Conservation (phyloP, 305 asterid species). For the Plantago coronopus region DNA sequence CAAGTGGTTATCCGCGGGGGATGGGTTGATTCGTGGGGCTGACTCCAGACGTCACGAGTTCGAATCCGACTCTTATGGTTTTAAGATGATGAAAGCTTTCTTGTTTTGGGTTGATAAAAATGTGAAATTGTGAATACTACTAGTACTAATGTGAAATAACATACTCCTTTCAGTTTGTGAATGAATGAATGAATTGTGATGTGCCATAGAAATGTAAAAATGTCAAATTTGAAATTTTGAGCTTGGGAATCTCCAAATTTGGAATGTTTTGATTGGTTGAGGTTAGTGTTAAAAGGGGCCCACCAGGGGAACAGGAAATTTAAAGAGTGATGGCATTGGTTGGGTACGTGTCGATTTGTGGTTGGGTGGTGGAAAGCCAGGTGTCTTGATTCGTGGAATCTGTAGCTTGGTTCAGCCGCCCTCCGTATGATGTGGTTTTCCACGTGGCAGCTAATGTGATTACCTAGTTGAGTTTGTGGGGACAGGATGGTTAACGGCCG, state of each 20-base stretch:
- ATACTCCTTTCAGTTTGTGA: not conserved
- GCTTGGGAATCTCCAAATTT: not conserved
- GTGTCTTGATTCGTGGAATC: conserved; percentile 17
- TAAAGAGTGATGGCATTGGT: conserved; percentile 2
- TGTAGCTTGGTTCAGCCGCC: conserved; percentile 33
- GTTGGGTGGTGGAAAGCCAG: conserved; percentile 8
- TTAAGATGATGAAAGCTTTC: no score
- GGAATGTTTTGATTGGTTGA: conserved; percentile 20
- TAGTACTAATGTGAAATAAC: no score
- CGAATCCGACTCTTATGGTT: no score
- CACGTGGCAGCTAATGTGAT: conserved; percentile 48
- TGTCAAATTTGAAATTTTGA: no score
- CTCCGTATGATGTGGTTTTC: conserved; percentile 26
- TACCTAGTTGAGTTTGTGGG: conserved; percentile 25
- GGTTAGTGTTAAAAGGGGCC: conserved; percentile 19
- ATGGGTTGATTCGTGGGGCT: no score
- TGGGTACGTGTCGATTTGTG: conserved; percentile 12
- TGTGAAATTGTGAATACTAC: not conserved
- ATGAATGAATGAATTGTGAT: no score
- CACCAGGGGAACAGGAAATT: not conserved
- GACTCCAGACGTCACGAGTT: no score
- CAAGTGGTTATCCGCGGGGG: no score
- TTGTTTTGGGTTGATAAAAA: not conserved
- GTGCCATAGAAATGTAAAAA: no score
- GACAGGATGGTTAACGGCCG: conserved; percentile 18